Conservation (phyloP, 257 asterid genomes). For the Nicotiana tomentosiformis region DNA sequence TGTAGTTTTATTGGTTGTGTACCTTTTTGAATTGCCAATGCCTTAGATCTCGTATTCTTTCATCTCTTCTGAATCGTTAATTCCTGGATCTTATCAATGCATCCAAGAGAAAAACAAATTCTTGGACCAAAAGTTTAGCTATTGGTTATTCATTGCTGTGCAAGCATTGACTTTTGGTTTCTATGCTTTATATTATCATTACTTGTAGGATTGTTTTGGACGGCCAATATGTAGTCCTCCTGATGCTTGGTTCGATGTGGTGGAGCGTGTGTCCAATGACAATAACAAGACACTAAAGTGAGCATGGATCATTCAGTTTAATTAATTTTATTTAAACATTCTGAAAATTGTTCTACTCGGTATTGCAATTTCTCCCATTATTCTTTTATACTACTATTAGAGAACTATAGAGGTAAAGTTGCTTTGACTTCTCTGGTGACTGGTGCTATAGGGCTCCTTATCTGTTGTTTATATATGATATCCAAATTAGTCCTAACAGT, state of each 20-base stretch:
- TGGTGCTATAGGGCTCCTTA: background rate
- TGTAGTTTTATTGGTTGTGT: background rate
- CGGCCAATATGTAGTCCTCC: constrained; percentile 98
- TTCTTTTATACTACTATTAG: background rate
- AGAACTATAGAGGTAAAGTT: background rate
- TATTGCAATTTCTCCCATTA: background rate
- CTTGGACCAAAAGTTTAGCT: background rate
- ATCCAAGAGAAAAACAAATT: background rate
- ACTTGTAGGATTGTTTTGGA: constrained; percentile 87
- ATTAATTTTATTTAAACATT: background rate
- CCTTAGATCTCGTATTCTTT: background rate
- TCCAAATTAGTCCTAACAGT: background rate
- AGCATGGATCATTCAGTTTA: constrained; percentile 18
- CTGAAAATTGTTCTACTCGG: background rate
- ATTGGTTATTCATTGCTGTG: background rate
- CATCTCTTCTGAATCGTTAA: background rate
- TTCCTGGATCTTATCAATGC: background rate
- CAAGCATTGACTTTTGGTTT: background rate
- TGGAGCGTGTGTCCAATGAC: constrained; percentile 90
- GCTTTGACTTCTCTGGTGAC: background rate
- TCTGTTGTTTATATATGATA: background rate
- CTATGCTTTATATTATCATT: background rate
- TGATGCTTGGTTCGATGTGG: constrained; percentile 99
- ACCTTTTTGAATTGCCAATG: background rate
- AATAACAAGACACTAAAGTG: constrained; percentile 86